Evolutionary conservation across 306 rosid species (phyloP).

Genomic region (Begonia masoniana): DNA sequence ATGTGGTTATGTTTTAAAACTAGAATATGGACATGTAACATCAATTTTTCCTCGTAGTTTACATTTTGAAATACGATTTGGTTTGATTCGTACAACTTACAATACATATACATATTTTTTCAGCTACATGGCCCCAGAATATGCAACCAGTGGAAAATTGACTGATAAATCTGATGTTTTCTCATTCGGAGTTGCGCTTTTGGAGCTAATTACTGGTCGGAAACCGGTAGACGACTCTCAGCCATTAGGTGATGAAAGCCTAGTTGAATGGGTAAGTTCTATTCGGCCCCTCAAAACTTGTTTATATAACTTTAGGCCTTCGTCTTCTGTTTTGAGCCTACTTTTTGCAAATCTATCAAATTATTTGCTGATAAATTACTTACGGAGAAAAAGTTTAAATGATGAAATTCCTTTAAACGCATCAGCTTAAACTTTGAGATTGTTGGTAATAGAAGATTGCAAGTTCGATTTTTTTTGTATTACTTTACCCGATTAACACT

Average conservation of each 20-base stretch:
- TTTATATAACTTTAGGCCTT: neutral
- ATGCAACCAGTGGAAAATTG: conserved; percentile 2
- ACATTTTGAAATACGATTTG: too few species aligned
- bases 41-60: too few species aligned
- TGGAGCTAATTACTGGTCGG: conserved; percentile 1
- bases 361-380: neutral
- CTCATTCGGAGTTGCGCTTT: conserved; percentile 2
- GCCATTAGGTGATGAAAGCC: neutral
- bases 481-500: too few species aligned
- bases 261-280: conserved; percentile 1
- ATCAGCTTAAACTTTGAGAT: neutral
- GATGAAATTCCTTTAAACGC: neutral
- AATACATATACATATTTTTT: neutral
- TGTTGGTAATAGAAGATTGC: neutral
- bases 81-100: too few species aligned
- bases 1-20: neutral
- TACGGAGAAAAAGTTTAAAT: neutral
- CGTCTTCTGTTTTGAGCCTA: neutral
- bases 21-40: too few species aligned
- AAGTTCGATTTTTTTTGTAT: too few species aligned
- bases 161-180: conserved; percentile 2
- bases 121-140: conserved; percentile 1
- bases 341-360: neutral
- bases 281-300: too few species aligned
- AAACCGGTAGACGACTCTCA: neutral